Evolutionary conservation across 108 stramenopile species (phyloP).

Genomic region (Mayamaea pseudoterrestris): DNA sequence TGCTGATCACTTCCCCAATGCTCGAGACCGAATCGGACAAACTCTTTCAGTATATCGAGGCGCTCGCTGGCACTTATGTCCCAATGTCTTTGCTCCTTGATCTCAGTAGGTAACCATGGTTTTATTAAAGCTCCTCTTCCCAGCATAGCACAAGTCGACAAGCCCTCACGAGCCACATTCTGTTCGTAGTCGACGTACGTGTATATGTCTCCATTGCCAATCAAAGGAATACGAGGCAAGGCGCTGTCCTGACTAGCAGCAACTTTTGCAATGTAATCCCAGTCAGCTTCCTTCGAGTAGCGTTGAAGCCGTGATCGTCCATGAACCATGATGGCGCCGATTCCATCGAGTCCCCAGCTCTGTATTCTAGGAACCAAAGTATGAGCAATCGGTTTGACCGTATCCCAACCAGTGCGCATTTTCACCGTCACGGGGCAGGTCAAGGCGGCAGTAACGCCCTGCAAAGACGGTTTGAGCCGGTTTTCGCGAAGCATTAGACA

Average conservation of each 20-base stretch:
- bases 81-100: conserved; percentile 89
- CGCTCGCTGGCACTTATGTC: conserved; percentile 92
- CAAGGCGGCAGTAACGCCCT: conserved; percentile 58
- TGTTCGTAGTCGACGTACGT: conserved; percentile 81
- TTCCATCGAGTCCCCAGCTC: conserved; percentile 50
- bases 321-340: conserved; percentile 83
- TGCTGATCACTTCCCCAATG: conserved; percentile 96
- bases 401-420: conserved; percentile 95
- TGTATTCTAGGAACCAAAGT: conserved; percentile 71
- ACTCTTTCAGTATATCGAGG: conserved; percentile 88
- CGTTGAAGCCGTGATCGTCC: conserved; percentile 89
- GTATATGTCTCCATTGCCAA: conserved; percentile 97
- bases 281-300: conserved; percentile 87
- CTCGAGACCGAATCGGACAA: conserved; percentile 86
- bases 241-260: conserved; percentile 46
- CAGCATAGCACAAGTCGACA: conserved; percentile 87
- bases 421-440: conserved; percentile 89
- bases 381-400: conserved; percentile 83
- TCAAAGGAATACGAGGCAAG: conserved; percentile 63
- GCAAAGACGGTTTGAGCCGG: conserved; percentile 62
- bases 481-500: conserved; percentile 75
- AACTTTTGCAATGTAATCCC: conserved; percentile 90
- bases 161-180: conserved; percentile 40
- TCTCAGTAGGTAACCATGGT: conserved; percentile 97
- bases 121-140: conserved; percentile 95